Base-by-base conservation (phyloP, 208 protist genomes). In the Leishmania major region DNA sequence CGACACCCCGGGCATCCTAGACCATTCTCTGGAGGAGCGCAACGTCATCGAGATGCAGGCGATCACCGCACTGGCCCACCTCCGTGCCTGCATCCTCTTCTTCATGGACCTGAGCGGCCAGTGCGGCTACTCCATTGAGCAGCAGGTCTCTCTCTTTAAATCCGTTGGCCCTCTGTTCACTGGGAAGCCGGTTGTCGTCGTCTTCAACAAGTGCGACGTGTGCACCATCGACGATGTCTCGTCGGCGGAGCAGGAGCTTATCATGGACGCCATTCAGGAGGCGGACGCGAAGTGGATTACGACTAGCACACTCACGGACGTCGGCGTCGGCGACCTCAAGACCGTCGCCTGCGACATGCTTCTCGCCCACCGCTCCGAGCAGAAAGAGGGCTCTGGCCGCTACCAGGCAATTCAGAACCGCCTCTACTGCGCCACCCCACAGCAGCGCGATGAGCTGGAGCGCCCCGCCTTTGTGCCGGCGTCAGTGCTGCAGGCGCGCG, bases 21-120 rank as follows among this genome's bases (percentile, higher is more conserved):
- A 99, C 89, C 98, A 99, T 86, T 99, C 99, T 19, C 93, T 99
- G 7, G 99, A 99, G 88, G 98, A 99, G 82, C 89, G 99, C 37
- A 99, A 99, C 92, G 99, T 99, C n/a, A 99, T 99, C 93, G 99
- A 99, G 89, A 99, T 99, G 99, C 99, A 99, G 89, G 96, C 99
- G 22, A 99, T 99, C 92, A 99, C 99, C 22, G 99, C 99, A 15
- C 90, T 99, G 15, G 99, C 99, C 1, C 99, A 99, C 90, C 93
- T 99, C 11, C 90, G 98, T 17, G 95, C 99, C 0, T 96, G 94
- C 87, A 98, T 99, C 70, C 90, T 99, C 57, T 99, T 99, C 90
- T 96, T 99, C 77, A 97, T 99, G 87, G 99, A 99, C 91, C 90
- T 99, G 59, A 99, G 98, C 73, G 99, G 99, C 78, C 90, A 98